Percentiles rank a stretch among this genome's conserved stretches.
Conservation (phyloP, 148 eudicot species). For the Polygonum maritimum region DNA sequence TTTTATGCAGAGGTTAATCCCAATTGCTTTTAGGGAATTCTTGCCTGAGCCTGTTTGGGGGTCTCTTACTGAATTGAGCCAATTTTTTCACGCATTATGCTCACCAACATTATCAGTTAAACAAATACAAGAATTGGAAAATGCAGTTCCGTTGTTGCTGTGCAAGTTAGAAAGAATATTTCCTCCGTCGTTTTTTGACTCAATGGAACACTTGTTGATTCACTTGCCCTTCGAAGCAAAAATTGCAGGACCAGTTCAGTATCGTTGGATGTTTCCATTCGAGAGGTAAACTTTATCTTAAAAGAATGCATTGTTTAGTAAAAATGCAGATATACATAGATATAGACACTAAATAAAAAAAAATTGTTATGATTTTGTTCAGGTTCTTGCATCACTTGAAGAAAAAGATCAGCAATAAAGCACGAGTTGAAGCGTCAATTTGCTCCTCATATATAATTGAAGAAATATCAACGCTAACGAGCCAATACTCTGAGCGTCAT, state of each 20-base stretch:
- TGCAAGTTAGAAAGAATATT: neutral
- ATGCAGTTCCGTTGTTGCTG: neutral
- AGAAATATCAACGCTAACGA: too few relatives aligned
- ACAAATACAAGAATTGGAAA: constrained; percentile 10
- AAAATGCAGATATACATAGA: too few relatives aligned
- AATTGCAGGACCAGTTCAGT: neutral
- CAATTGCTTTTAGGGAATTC: neutral
- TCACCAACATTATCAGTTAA: neutral
- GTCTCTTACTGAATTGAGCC: constrained; percentile 13
- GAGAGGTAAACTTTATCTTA: too few relatives aligned
- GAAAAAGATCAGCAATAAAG: too few relatives aligned
- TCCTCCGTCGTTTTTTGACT: neutral
- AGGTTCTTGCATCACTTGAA: too few relatives aligned
- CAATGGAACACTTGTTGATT: neutral
- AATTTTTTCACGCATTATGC: constrained; percentile 18
- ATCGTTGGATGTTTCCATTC: too few relatives aligned
- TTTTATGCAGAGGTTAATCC: constrained; percentile 15
- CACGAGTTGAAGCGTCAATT: too few relatives aligned
- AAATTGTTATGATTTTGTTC: too few relatives aligned
- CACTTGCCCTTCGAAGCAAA: neutral
- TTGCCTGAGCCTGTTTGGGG: constrained; percentile 13
- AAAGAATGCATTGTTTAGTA: too few relatives aligned
- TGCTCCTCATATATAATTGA: too few relatives aligned
- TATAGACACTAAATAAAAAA: too few relatives aligned
- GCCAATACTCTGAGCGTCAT: too few relatives aligned